Percentiles rank a stretch among this genome's conserved stretches.
Evolutionary conservation across 2,329 filamentous ascomycete genomes (phyloP).

Genomic region (Colletotrichum higginsianum): DNA sequence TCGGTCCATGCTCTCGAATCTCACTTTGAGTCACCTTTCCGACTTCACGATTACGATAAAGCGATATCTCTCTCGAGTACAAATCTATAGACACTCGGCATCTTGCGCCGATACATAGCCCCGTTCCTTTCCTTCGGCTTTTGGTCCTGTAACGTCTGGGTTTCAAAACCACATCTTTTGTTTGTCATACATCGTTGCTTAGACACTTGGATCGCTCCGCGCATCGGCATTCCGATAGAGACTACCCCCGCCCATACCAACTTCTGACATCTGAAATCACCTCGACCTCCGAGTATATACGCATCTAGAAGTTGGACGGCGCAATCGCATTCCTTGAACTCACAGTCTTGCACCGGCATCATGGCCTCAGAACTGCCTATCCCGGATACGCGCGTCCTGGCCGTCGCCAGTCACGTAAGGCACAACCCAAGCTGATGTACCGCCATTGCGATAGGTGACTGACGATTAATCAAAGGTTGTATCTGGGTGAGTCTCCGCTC

Average conservation of each 20-base stretch:
- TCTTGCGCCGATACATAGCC: conserved; percentile 9
- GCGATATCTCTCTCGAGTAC: neutral
- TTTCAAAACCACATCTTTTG: neutral
- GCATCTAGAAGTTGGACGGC: neutral
- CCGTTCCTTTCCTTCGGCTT: conserved; percentile 3
- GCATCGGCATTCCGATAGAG: conserved; percentile 24
- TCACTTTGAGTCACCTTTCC: conserved; percentile 32
- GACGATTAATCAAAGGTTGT: conserved; percentile 55
- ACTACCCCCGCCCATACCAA: conserved; percentile 20
- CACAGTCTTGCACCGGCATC: neutral
- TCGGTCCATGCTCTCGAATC: conserved; percentile 17
- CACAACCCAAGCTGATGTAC: neutral
- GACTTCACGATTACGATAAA: neutral
- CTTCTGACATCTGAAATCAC: conserved; percentile 24
- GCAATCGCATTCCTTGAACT: neutral
- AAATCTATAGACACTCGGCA: conserved; percentile 1
- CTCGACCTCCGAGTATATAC: neutral
- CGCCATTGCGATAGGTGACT: conserved; percentile 10
- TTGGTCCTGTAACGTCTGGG: neutral
- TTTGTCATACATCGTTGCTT: neutral
- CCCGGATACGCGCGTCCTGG: conserved; percentile 79
- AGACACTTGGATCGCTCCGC: conserved; percentile 10
- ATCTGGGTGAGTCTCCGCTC: conserved; percentile 55
- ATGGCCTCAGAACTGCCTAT: conserved; percentile 62
- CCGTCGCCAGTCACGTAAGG: conserved; percentile 95